Base-by-base conservation (phyloP, 768 basidiomycete species). In the Termitomyces sp. region DNA sequence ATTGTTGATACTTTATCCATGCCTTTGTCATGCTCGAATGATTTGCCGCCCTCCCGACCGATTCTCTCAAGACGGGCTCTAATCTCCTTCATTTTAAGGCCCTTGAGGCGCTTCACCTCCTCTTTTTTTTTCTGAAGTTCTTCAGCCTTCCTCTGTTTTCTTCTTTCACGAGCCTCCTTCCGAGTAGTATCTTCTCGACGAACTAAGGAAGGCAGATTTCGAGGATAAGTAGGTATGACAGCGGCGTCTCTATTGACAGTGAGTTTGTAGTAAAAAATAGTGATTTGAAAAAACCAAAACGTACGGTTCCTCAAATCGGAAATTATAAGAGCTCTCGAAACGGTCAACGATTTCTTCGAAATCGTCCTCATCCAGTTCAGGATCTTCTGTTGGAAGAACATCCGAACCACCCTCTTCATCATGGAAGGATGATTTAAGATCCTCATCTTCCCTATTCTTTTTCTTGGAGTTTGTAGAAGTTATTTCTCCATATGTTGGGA, bases 291-390 rank as follows among this genome's bases (percentile, higher is more conserved):
- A 14, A 5, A 30, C 2, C 2, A 33, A 46, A 56, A 85, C 93
- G 64, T 65, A 93, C 84, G 91, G 89, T 71, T 99, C 96, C 70
- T 99, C 96, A 68, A 93, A 99, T 53, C 97, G 85, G 74, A 97
- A 97, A 70, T 98, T 98, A 73, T 98, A 99, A 15, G 89, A 90
- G n/a, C 83, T 85, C 73, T 99, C 97, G 62, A 98, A 99, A 44
- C 83, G 83, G 30, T 97, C 95, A 5, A 86, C 89, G 60, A 91
- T 85, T 44, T 96, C 92, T 53, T 97, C 94, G 63, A 97, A 97
- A 17, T 89, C 81, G 37, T 86, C 84, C 6, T 89, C 87, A 10
- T 87, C 67, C 40, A 75, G 72, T 12, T 70, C 70, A 1, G 69
- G 69, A 21, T 65, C 64, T 0, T 66, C 67, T 26, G 61, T 57